Conservation (phyloP, 257 asterid species). For the Solanum chilense region DNA sequence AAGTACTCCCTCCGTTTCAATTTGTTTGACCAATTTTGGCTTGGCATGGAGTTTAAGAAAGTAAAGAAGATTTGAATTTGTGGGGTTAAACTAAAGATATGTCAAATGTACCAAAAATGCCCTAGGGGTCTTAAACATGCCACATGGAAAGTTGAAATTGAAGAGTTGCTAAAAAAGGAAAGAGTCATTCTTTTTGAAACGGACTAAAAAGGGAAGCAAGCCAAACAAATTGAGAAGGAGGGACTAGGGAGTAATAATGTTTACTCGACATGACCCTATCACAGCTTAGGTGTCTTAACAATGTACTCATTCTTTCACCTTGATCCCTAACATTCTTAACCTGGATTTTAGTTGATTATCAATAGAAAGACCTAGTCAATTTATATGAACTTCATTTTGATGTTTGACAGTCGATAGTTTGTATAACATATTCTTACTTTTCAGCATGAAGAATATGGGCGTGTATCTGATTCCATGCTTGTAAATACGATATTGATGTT, state of each 20-base stretch:
- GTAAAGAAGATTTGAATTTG: background rate
- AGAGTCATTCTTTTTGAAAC: too few relatives aligned
- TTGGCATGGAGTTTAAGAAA: background rate
- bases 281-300: background rate
- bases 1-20: background rate
- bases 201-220: background rate
- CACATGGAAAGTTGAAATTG: background rate
- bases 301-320: background rate
- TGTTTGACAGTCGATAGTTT: background rate
- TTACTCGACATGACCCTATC: background rate
- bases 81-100: background rate
- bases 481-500: conserved; percentile 73
- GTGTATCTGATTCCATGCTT: conserved; percentile 81
- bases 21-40: background rate
- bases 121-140: background rate
- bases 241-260: background rate
- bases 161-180: background rate
- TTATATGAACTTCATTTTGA: background rate
- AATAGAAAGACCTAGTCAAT: background rate
- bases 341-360: background rate
- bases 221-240: background rate
- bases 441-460: conserved; percentile 76
- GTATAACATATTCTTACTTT: conserved; percentile 3
- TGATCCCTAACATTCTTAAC: background rate
- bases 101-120: background rate